Percentiles rank a stretch among this genome's conserved stretches.
Evolutionary conservation across 345 rosid genomes (phyloP).

Genomic region (Hypericum perforatum): DNA sequence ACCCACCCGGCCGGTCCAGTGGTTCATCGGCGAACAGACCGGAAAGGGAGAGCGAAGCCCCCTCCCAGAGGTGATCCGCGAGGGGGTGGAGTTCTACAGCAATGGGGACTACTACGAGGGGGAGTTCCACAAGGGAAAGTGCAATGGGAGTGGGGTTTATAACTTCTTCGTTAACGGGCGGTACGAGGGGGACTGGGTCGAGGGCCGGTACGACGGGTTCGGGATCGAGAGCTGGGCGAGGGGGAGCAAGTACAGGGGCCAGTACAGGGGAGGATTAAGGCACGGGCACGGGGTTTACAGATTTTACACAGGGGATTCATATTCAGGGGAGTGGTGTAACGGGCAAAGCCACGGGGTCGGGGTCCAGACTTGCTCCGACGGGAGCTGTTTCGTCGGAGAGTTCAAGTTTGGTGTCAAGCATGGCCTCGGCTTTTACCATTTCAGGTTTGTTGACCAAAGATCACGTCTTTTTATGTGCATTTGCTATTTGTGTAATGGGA

Average conservation of each 20-base stretch:
- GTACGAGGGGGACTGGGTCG: slow-evolving; percentile 92
- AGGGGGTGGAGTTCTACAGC: slow-evolving; percentile 77
- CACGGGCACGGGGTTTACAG: slow-evolving; percentile 74
- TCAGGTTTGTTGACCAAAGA: slow-evolving; percentile 39
- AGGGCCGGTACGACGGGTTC: slow-evolving; percentile 78
- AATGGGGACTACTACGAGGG: slow-evolving; percentile 94
- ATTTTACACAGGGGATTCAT: slow-evolving; percentile 89
- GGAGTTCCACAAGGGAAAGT: slow-evolving; percentile 68
- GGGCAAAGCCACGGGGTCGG: slow-evolving; percentile 97
- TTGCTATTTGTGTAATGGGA: background rate
- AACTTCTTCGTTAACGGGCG: slow-evolving; percentile 64
- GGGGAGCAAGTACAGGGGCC: slow-evolving; percentile 89
- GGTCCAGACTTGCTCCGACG: slow-evolving; percentile 76
- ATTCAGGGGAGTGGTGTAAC: slow-evolving; percentile 81
- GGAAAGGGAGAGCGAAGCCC: slow-evolving; percentile 4
- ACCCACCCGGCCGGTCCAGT: slow-evolving; percentile 45
- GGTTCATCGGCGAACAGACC: slow-evolving; percentile 67
- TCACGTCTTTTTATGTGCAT: background rate
- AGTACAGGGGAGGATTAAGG: slow-evolving; percentile 66
- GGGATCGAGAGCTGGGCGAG: slow-evolving; percentile 93
- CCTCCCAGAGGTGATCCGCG: slow-evolving; percentile 27
- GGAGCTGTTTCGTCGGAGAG: slow-evolving; percentile 69
- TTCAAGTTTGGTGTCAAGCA: slow-evolving; percentile 89
- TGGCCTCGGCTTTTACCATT: slow-evolving; percentile 85
- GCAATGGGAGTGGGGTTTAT: slow-evolving; percentile 93